These are phyloP conservation scores for Fusarium sp. DNA, from an alignment of 2,329 filamentous ascomycete genomes.

Conservation along the genomic window DNA sequence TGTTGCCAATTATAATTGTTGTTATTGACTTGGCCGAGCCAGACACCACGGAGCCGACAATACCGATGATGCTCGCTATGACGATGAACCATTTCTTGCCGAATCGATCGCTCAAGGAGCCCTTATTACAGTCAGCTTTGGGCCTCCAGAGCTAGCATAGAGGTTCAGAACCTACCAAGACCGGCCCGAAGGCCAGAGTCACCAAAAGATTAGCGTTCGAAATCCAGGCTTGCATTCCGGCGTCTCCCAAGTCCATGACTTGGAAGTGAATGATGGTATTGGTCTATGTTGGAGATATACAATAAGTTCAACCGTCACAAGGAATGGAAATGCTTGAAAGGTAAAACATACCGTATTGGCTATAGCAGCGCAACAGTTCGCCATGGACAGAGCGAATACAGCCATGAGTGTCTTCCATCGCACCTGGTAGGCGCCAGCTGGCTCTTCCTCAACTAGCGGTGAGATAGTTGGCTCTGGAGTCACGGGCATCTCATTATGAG, in stretches of 20 bases:
- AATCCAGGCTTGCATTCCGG: neutral
- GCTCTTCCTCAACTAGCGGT: neutral
- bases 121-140: neutral
- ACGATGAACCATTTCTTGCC: neutral
- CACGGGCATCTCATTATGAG: neutral
- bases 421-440: neutral
- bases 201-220: neutral
- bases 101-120: neutral
- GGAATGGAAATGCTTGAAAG: accelerated
- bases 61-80: neutral
- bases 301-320: neutral
- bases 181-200: neutral
- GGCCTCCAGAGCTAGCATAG: accelerated
- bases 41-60: neutral
- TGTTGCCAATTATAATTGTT: neutral
- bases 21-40: neutral
- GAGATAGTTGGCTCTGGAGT: neutral
- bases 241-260: neutral
- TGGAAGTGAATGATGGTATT: neutral
- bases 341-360: neutral
- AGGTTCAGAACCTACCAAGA: neutral
- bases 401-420: neutral
- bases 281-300: neutral
- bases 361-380: neutral
- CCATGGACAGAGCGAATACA: neutral